phyloP scores from a whole-genome alignment of 305 asterid genomes.

The Fraxinus sp. region DNA sequence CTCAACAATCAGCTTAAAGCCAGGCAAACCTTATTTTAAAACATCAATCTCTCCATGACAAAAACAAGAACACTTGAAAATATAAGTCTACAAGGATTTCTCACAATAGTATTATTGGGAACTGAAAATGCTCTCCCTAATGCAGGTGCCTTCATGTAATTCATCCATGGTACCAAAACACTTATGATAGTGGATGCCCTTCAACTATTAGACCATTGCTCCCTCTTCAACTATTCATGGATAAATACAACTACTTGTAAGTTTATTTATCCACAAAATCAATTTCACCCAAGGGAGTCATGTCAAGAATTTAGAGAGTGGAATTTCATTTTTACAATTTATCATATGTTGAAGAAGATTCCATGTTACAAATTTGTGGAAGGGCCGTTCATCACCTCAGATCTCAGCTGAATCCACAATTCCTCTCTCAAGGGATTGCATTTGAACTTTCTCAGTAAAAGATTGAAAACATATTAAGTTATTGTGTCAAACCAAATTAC shows the following conservation, averaged over 20 bases:
- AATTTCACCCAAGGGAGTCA: background rate
- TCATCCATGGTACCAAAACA: background rate
- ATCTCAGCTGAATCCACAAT: background rate
- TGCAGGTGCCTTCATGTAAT: too few species aligned
- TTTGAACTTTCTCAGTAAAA: background rate
- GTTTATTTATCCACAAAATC: background rate
- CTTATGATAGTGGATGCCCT: background rate
- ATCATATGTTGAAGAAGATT: background rate
- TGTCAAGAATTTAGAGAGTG: background rate
- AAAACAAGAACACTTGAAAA: background rate
- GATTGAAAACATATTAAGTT: background rate
- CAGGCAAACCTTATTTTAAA: too few species aligned
- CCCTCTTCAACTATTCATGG: background rate
- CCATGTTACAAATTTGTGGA: background rate
- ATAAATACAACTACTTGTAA: background rate
- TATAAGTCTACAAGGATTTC: background rate
- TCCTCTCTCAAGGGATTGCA: background rate
- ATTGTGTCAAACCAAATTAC: constrained; percentile 37
- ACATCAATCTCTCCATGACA: background rate
- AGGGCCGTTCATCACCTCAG: background rate
- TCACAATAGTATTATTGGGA: too few species aligned
- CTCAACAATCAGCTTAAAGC: background rate
- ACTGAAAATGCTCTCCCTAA: too few species aligned
- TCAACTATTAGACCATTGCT: background rate
- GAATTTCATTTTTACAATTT: too few species aligned